Base-by-base conservation (phyloP, 192 early-diverging fungal species). In the Umbelopsis isabellina region DNA sequence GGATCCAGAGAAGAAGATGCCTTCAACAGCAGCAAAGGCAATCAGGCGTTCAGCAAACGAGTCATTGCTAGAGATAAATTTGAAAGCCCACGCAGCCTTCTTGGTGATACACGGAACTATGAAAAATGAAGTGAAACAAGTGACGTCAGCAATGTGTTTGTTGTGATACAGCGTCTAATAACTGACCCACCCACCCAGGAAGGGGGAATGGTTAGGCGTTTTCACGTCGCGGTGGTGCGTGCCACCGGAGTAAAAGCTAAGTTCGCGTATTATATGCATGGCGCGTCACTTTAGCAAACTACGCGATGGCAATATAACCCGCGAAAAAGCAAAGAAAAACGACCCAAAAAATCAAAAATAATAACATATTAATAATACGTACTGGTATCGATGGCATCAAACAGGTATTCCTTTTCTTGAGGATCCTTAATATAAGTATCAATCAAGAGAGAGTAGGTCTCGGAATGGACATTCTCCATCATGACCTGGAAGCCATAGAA, bases 401-500 rank as follows among this genome's bases (percentile, higher is more conserved):
- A 98, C 49, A 98, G 81, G 73, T 92, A 90, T 58, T 91, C 82
- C 65, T 92, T 88, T 75, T 96, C 89, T 35, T 75, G 72, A 45
- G 92, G 81, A 69, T 98, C 95, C 79, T 93, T 93, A 78, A 98
- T 93, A 81, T 97, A 97, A 23, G 94, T 93, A 75, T 98, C 96
- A 65, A 98, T 98, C 37, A 98, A 82, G 15, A 98, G 87, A 46
- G 92, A 94, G 86, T 97, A 97, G 77, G 93, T 97, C 83, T 97
- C 96, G 21, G 89, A 85, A 82, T 97, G 96, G 66, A 97, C 94
- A 85, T 96, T 96, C 81, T 98, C 96, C 67, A 98, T 98, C 94
- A 95, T 95, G 82, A 97, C 95, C 84, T 98, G 96, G 87, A 98
- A 98, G 16, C 93, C 95, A 76, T 96, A 96, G 71, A 98, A 98